Conservation (phyloP, 352 stramenopile genomes). For the Phytophthora sp. region DNA sequence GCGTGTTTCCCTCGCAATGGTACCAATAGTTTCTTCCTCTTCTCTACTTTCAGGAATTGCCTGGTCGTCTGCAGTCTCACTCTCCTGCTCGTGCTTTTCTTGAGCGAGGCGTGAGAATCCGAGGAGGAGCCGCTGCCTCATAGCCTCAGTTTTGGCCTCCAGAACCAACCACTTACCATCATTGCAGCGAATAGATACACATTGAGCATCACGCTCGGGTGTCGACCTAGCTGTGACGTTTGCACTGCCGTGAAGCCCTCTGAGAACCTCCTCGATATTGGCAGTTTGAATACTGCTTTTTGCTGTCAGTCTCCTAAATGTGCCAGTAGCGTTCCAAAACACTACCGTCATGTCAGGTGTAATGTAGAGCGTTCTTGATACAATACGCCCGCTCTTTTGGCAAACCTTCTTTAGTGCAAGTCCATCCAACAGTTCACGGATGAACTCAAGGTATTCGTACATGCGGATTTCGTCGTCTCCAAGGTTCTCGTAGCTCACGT, state of each 20-base stretch:
- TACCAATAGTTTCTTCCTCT: slow-evolving; percentile 5
- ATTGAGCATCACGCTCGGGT: slow-evolving; percentile 26
- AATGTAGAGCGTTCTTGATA: slow-evolving; percentile 67
- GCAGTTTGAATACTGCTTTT: slow-evolving; percentile 57
- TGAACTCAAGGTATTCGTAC: slow-evolving; percentile 79
- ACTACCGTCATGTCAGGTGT: slow-evolving; percentile 50
- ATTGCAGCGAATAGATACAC: slow-evolving; percentile 51
- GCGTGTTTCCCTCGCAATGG: too few species aligned
- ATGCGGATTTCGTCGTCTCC: slow-evolving; percentile 64
- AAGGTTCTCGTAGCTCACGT: slow-evolving; percentile 71
- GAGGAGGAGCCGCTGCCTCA: slow-evolving; percentile 50
- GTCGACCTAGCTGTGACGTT: slow-evolving; percentile 11
- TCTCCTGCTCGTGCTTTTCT: slow-evolving; percentile 41
- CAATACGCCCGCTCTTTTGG: slow-evolving; percentile 62
- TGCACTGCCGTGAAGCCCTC: slow-evolving; percentile 44
- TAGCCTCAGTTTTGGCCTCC: slow-evolving; percentile 53
- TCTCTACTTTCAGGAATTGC: slow-evolving; percentile 2
- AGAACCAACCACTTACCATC: slow-evolving; percentile 60
- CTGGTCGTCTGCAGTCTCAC: background rate
- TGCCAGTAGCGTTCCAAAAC: slow-evolving; percentile 63
- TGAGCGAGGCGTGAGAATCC: slow-evolving; percentile 55
- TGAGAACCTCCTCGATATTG: slow-evolving; percentile 55
- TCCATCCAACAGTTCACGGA: slow-evolving; percentile 64
- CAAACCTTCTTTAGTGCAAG: slow-evolving; percentile 70
- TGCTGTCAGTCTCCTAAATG: slow-evolving; percentile 45